Evolutionary conservation across 345 rosid species (phyloP), one percentile per base, ranked within the genome.

Genomic region (Acer saccharum): DNA sequence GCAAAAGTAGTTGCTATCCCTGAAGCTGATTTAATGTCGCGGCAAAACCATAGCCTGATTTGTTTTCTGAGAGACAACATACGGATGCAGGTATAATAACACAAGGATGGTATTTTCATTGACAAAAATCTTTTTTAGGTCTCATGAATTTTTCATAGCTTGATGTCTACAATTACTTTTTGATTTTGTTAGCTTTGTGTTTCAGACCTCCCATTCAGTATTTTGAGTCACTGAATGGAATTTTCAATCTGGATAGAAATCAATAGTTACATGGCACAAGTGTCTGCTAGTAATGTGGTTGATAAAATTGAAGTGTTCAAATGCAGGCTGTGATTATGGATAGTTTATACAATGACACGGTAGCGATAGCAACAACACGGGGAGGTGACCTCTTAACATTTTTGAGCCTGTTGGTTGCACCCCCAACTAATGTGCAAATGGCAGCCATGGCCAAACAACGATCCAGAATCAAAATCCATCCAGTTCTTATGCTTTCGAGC

Each of bases 241-340:
- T 32, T 32, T 32, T 32, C 35, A 32, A 32, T 32, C 35, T 4
- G 35, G 54, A 11, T 50, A 50, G 17, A 54, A 54, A 54, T 32
- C 35, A 32, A 32, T 32, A 32, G 35, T 32, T 32, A 32, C 35
- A 32, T 32, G 35, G 35, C 35, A 32, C 0, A 32, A 32, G 35
- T 32, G 0, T 32, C 35, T 32, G 6, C 35, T 32, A 32, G 35
- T 32, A 32, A 32, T 32, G 35, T 32, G 35, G 35, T 32, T 32
- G 4, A 32, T 3, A 32, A 39, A 52, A 61, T 23, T n/a, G 18
- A 62, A 20, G 23, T 72, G 70, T 29, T 25, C n/a, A 32, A 60
- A 71, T 55, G 29, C 74, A 86, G 86, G 83, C 75, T 44, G 86
- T 71, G 54, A 82, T 80, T 20, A 71, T 77, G 10, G 79, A 84